Evolutionary conservation across 345 rosid genomes (phyloP), one percentile per base, ranked within the genome.

Genomic region (Pistacia vera): DNA sequence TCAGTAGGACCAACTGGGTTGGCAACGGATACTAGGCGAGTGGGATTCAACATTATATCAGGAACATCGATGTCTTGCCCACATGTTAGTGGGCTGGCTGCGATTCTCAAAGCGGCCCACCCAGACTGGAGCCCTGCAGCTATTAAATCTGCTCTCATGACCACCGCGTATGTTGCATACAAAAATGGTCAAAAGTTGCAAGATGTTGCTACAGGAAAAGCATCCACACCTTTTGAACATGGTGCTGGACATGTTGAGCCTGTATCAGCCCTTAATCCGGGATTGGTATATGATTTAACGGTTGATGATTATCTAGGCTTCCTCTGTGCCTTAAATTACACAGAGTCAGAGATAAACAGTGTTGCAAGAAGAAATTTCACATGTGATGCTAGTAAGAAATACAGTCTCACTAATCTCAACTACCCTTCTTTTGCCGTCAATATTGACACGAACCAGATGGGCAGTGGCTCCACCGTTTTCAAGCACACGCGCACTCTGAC

Each of bases 1-100:
- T 83, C 85, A 3, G 66, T 73, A 0, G 90, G 90, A n/a, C 97
- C 98, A 0, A 82, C 97, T 8, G 88, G 87, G 11, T 71, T 83
- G 5, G 10, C 85, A 1, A 11, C 59, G 4, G 97, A 91, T 67
- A 5, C 52, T 25, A 85, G 97, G 54, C 90, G 87, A 1, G 88
- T 88, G 18, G 85, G 68, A 11, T 94, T 88, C 72, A 94, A 90
- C 81, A 89, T 91, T 20, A 79, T 92, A 62, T 94, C 94, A 0
- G 98, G 98, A 14, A 94, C 97, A 8, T 92, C 97, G 1, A 92
- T 94, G 98, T 93, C 98, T 2, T 95, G 98, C 82, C 98, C 98
- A 0, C 98, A 95, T 77, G 93, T 93, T 0, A 90, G 97, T 63
- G 97, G 98, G 55, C 83, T 93, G 12, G 98, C 95, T 0, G 98